A percentile compares a stretch with the other conserved stretches of the same genome.
phyloP scores from a whole-genome alignment of 192 early-diverging fungal species.

The Coemansia sp. region DNA sequence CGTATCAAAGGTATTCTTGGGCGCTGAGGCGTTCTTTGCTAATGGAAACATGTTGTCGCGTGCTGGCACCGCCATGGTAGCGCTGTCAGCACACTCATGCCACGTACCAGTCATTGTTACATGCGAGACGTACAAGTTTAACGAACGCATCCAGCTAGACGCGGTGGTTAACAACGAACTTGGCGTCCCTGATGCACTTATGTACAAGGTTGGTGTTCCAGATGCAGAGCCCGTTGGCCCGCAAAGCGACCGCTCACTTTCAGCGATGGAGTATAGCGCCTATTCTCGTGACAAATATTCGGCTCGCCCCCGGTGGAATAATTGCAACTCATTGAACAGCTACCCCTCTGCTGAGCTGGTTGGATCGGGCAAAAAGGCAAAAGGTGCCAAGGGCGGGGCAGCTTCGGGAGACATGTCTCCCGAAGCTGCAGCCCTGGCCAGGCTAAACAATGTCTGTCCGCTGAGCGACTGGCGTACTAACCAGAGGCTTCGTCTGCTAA shows the following conservation, averaged over 20 bases:
- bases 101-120: slow-evolving; percentile 94
- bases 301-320: slow-evolving; percentile 49
- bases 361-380: slow-evolving; percentile 17
- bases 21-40: slow-evolving; percentile 86
- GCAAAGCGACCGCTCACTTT: slow-evolving; percentile 25
- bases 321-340: slow-evolving; percentile 18
- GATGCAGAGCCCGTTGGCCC: slow-evolving; percentile 46
- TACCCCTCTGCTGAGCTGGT: slow-evolving; percentile 10
- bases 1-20: slow-evolving; percentile 91
- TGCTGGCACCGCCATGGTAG: slow-evolving; percentile 86
- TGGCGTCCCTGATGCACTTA: slow-evolving; percentile 84
- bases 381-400: slow-evolving; percentile 14
- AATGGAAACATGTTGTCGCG: slow-evolving; percentile 93
- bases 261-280: slow-evolving; percentile 54
- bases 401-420: slow-evolving; percentile 16
- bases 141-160: slow-evolving; percentile 87
- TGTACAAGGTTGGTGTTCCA: slow-evolving; percentile 50
- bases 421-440: slow-evolving; percentile 26
- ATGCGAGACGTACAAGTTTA: slow-evolving; percentile 97
- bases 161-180: slow-evolving; percentile 97
- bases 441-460: slow-evolving; percentile 26
- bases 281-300: slow-evolving; percentile 55
- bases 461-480: slow-evolving; percentile 75
- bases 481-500: slow-evolving; percentile 78
- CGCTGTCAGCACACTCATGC: slow-evolving; percentile 82